Conservation (phyloP, 2,329 filamentous ascomycete genomes). For the Colletotrichum destructivum region DNA sequence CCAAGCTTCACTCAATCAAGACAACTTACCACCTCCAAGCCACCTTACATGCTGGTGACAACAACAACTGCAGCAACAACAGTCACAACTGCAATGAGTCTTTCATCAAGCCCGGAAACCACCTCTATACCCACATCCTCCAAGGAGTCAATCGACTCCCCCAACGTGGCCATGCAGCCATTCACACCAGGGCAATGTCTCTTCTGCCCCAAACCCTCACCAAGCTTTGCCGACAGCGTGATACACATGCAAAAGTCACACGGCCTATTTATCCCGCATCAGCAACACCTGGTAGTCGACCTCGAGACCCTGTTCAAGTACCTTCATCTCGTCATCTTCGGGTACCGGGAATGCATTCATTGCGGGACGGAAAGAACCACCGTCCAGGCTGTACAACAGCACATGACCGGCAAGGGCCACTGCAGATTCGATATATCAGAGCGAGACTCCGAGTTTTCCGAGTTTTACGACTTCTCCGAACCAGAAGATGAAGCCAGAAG, state of each 20-base stretch:
- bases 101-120: neutral
- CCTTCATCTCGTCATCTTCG: constrained; percentile 63
- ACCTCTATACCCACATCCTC: neutral
- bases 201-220: constrained; percentile 56
- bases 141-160: neutral
- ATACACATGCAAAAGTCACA: constrained; percentile 65
- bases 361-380: constrained; percentile 62
- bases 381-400: constrained; percentile 63
- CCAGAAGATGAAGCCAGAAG: constrained; percentile 39
- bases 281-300: constrained; percentile 59
- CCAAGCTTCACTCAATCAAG: neutral
- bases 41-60: neutral
- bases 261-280: constrained; percentile 60
- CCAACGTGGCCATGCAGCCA: neutral
- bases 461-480: constrained; percentile 54
- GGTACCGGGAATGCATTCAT: constrained; percentile 64
- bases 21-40: too few species aligned
- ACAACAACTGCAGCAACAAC: neutral
- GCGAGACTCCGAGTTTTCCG: constrained; percentile 54
- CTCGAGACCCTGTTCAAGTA: constrained; percentile 63
- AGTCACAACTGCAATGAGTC: constrained; percentile 1
- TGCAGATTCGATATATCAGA: constrained; percentile 58
- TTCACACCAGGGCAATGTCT: constrained; percentile 56
- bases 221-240: constrained; percentile 54
- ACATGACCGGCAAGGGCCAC: constrained; percentile 65